Evolutionary conservation across 306 rosid genomes (phyloP), one percentile per base, ranked within the genome.

Genomic region (Rubus idaeus): DNA sequence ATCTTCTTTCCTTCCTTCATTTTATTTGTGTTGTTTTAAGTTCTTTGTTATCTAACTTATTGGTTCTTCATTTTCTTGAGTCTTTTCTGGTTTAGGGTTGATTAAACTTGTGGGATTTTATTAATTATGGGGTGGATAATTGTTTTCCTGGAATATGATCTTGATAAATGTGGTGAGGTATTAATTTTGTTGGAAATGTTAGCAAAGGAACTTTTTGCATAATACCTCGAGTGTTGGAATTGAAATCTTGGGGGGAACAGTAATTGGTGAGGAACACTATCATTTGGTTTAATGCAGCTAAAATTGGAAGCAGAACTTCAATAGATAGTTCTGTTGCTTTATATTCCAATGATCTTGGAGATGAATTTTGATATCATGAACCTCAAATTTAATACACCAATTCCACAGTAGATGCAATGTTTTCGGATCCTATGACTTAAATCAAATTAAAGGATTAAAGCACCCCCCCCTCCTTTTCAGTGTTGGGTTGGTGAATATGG

Each of bases 11-110:
- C 51, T 10, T 72, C 8, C 30, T 71, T 20, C 12, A 14, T 13
- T 55, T 68, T 37, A 49, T 44, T 23, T 21, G 5, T 39, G 35
- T 70, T 39, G 3, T 2, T 35, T 45, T 9, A 6, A 16, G 12
- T 20, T 21, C 10, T n/a, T 1, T 44, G 72, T 18, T 80, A 16
- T 66, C 63, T 50, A 16, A 8, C 10, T 26, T 11, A 7, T 68
- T 73, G 62, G 56, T 56, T 68, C 65, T 81, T 46, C 21, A 44
- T 44, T 46, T 70, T 37, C n/a, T 56, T 51, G 9, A 47, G 75
- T n/a, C 61, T 16, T 35, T 70, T 70, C 61, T 70, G n/a, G 7
- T 62, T 30, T 35, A 35, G 2, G 35, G 35, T 30, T 30, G 35
- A 30, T 30, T 30, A 30, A 30, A 30, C 35, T 30, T 30, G 35